These are phyloP conservation scores for Penicilliopsis zonata DNA, from an alignment of 495 filamentous ascomycete species.

Conservation along the genomic window DNA sequence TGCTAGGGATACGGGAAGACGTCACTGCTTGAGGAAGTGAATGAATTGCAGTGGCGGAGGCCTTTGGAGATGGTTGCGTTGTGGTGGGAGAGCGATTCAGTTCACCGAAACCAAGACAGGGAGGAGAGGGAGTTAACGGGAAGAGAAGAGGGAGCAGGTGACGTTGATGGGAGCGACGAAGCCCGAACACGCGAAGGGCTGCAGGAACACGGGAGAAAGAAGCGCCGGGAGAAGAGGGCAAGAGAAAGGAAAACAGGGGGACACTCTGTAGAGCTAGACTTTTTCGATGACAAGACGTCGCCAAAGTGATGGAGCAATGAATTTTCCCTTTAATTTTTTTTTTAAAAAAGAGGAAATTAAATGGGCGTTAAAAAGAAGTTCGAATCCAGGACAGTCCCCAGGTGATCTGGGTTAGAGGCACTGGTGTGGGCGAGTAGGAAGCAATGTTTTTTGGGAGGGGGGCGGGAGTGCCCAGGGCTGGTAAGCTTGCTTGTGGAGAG, in stretches of 20 bases:
- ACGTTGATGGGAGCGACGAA: constrained; percentile 24
- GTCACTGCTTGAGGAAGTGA: too few relatives aligned
- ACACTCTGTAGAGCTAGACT: too few relatives aligned
- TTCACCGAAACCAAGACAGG: neutral
- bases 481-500: neutral
- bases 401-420: constrained; percentile 8
- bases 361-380: constrained; percentile 5
- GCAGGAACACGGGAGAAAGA: constrained; percentile 22
- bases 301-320: too few relatives aligned
- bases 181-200: constrained; percentile 19
- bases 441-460: constrained; percentile 5
- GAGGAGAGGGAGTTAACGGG: neutral
- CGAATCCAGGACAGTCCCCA: too few relatives aligned
- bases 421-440: constrained; percentile 1
- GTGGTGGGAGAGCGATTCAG: neutral
- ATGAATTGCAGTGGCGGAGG: too few relatives aligned
- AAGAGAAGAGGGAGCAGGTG: constrained; percentile 13
- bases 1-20: too few relatives aligned
- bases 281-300: too few relatives aligned
- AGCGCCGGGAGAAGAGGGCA: constrained; percentile 13
- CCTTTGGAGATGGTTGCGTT: neutral
- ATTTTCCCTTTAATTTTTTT: too few relatives aligned
- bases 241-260: constrained; percentile 6
- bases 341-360: constrained; percentile 4
- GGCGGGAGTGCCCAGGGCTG: too few relatives aligned